phyloP scores from a whole-genome alignment of 2,329 filamentous ascomycete genomes.

The Diplodia intermedia region DNA sequence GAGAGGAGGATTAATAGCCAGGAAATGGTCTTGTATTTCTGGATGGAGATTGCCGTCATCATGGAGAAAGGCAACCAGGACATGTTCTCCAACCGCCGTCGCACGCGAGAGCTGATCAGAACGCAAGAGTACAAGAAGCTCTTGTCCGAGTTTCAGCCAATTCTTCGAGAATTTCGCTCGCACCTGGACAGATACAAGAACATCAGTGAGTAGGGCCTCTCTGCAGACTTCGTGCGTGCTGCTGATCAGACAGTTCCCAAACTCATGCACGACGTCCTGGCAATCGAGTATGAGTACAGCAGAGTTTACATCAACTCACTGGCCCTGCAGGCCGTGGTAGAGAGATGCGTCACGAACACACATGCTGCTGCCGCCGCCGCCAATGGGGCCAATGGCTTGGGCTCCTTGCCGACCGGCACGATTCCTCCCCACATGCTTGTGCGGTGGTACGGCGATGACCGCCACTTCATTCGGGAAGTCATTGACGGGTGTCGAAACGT shows the following conservation, averaged over 20 bases:
- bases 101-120: constrained; percentile 88
- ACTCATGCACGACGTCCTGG: constrained; percentile 75
- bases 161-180: constrained; percentile 77
- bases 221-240: neutral
- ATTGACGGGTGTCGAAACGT: constrained; percentile 79
- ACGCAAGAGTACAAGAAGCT: constrained; percentile 82
- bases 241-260: constrained; percentile 54
- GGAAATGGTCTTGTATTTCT: constrained; percentile 76
- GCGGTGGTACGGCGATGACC: constrained; percentile 64
- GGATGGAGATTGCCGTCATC: constrained; percentile 89
- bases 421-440: constrained; percentile 55
- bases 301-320: constrained; percentile 94
- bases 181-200: constrained; percentile 74
- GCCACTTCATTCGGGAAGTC: constrained; percentile 71
- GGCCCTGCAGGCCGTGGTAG: constrained; percentile 91
- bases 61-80: constrained; percentile 91
- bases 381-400: constrained; percentile 26
- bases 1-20: constrained; percentile 43
- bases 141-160: constrained; percentile 80
- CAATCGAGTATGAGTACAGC: constrained; percentile 95
- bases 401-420: constrained; percentile 42
- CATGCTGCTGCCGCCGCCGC: constrained; percentile 54
- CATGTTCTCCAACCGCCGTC: constrained; percentile 84
- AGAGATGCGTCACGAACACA: constrained; percentile 83
- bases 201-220: constrained; percentile 10